These are phyloP conservation scores for Trypanosoma congolense DNA, from an alignment of 208 protist species.

Conservation along the genomic window DNA sequence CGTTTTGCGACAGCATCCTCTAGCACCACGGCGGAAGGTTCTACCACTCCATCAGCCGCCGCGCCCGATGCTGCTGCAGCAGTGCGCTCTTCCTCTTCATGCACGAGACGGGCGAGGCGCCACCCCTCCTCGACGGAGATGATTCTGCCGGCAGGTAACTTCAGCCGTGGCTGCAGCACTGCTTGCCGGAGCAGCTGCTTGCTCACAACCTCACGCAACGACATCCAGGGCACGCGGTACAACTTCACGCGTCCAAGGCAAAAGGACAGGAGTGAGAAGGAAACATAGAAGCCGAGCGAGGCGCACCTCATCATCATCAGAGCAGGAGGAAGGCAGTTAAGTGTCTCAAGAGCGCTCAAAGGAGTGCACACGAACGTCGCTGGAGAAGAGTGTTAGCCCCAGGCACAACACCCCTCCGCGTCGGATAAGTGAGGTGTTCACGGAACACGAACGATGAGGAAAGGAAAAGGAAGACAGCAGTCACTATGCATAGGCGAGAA, in stretches of 20 bases:
- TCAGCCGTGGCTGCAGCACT: constrained; percentile 61
- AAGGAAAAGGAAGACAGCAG: no score
- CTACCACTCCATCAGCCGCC: constrained; percentile 23
- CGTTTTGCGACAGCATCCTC: constrained; percentile 64
- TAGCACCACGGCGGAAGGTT: constrained; percentile 44
- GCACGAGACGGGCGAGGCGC: constrained; percentile 51
- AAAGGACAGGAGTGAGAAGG: background rate
- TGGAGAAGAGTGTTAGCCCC: no score
- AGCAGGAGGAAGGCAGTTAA: no score
- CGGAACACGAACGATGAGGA: no score
- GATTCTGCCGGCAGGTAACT: constrained; percentile 60
- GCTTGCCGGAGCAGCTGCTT: constrained; percentile 71
- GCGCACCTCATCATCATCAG: no score
- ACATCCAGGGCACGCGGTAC: constrained; percentile 12
- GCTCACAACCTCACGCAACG: constrained; percentile 22
- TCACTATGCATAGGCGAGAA: no score
- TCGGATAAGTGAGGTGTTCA: no score
- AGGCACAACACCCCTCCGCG: no score
- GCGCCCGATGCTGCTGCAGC: constrained; percentile 13
- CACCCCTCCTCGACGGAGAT: constrained; percentile 75
- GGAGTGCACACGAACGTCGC: no score
- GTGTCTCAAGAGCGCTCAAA: no score
- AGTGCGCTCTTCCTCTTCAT: constrained; percentile 51
- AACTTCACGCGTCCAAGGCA: background rate
- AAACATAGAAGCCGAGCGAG: no score